Evolutionary conservation across 2,329 filamentous ascomycete genomes (phyloP), one percentile per base, ranked within the genome.

Genomic region (Orbilia blumenaviensis): DNA sequence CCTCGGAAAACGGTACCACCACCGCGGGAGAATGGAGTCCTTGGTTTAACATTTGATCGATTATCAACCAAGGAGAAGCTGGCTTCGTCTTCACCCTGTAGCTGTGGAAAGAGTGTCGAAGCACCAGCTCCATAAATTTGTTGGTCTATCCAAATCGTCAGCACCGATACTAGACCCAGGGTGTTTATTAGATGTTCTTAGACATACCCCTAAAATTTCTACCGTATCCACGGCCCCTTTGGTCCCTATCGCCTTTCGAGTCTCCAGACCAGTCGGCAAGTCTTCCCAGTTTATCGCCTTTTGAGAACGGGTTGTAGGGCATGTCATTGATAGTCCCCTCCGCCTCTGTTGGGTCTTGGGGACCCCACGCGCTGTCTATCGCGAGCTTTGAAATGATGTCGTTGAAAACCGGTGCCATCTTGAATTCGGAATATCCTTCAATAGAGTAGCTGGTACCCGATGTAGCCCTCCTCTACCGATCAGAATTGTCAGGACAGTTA

Each of bases 231-330:
- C 94, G 87, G 78, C 93, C 92, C 80, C 91, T 91, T 77, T 89
- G 73, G 69, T 60, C 79, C 42, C 61, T 79, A 87, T 58, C 87
- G 85, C 80, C 90, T 88, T 81, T 93, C 36, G 64, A 72, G 82
- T 97, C 95, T 54, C 89, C 82, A 16, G 94, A 96, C 95, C 95
- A 99, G 87, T 99, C 95, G 77, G 95, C 95, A 94, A 99, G 98
- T 83, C 95, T 94, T 82, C 95, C 95, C 76, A 99, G 87, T 88
- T 97, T 98, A 87, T 99, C 95, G 83, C 93, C 93, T 85, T 99
- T 99, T 80, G 94, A 97, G 87, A 95, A 99, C 77, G 95, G 95
- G 81, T 95, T 95, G 84, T 97, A 99, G 41, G 95, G 95, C 58
- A 98, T 93, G 83, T 95, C 95, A 83, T 96, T 90, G 81, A 98